A percentile compares a stretch with the other conserved stretches of the same genome.
phyloP scores from a whole-genome alignment of 305 asterid genomes.

The Solanum hybrid region DNA sequence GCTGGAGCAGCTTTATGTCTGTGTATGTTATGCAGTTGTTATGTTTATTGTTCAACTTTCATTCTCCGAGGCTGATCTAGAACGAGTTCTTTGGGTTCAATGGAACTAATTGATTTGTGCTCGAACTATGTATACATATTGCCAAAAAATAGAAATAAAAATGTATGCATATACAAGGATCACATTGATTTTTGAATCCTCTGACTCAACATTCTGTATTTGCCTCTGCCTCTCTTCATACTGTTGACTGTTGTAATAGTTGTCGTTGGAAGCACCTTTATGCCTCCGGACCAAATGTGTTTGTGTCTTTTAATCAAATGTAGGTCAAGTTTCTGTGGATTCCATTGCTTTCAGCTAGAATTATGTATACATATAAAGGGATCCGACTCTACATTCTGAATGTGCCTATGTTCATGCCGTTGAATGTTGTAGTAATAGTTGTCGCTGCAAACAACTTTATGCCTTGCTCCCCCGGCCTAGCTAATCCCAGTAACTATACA shows the following conservation, averaged over 20 bases:
- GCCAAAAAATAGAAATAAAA: not conserved
- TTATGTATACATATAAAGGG: not conserved
- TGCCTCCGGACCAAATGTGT: not conserved
- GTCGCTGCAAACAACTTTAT: not conserved
- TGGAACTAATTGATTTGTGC: not conserved
- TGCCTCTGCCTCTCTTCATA: not conserved
- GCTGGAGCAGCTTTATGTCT: not conserved
- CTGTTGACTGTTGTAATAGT: not conserved
- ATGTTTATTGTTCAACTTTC: not conserved
- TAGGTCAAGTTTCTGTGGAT: not conserved
- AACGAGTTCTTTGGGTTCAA: not conserved
- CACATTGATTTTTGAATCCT: not conserved
- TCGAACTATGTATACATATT: not conserved
- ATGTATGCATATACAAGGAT: not conserved
- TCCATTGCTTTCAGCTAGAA: not conserved
- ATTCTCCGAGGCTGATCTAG: not conserved
- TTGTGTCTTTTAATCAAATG: not conserved
- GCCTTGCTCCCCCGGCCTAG: not conserved
- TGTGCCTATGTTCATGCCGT: not conserved
- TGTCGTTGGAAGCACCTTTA: not conserved
- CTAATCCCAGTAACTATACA: not conserved
- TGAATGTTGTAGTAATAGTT: not conserved
- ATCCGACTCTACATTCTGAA: not conserved
- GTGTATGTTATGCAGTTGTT: not conserved
- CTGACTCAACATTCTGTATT: not conserved